Evolutionary conservation across 257 asterid genomes (phyloP).

Genomic region (Nicotiana undulata): DNA sequence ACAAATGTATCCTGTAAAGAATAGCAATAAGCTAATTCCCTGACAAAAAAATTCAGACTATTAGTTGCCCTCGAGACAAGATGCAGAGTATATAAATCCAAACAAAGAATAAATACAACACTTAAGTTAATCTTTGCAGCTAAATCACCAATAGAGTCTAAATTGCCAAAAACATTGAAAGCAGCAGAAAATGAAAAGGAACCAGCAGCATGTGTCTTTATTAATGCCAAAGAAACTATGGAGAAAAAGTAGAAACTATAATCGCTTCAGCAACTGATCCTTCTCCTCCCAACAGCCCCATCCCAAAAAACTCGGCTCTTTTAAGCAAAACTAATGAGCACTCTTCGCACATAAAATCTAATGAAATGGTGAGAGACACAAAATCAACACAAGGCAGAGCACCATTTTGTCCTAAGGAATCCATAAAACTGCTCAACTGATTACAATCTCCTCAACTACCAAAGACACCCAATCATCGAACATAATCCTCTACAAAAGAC

Average conservation of each 20-base stretch:
- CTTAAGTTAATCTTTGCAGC: not conserved
- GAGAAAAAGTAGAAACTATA: not conserved
- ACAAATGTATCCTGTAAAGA: slow-evolving; percentile 60
- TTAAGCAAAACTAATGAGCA: not conserved
- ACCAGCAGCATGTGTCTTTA: not conserved
- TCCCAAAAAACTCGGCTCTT: not conserved
- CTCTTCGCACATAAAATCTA: not conserved
- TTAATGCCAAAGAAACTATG: not conserved
- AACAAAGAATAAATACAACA: not conserved
- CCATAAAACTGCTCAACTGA: not conserved
- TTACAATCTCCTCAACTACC: not conserved
- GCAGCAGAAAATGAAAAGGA: not conserved
- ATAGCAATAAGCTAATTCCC: slow-evolving; percentile 64
- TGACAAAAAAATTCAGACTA: slow-evolving; percentile 23
- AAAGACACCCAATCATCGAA: not conserved
- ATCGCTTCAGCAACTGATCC: not conserved
- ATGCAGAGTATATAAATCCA: not conserved
- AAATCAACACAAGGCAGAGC: not conserved
- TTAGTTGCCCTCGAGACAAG: not conserved
- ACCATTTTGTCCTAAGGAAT: not conserved
- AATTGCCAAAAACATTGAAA: not conserved
- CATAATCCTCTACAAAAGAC: not conserved
- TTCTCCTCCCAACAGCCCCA: not conserved
- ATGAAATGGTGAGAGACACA: not conserved
- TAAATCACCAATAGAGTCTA: not conserved